phyloP scores from a whole-genome alignment of 2,329 filamentous ascomycete species.

The Paradendryphiella salina region DNA sequence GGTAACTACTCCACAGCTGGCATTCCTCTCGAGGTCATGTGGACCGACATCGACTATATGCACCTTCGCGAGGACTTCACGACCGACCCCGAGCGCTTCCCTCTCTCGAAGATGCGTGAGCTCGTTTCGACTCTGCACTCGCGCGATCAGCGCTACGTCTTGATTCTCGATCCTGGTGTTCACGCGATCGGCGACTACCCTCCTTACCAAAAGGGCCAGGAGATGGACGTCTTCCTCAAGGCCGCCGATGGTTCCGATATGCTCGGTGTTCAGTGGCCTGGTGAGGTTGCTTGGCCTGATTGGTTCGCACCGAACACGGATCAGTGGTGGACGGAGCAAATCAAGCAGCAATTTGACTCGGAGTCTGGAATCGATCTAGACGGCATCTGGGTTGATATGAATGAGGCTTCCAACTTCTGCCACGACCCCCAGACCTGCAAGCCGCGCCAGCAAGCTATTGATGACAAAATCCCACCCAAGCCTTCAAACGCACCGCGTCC shows the following conservation, averaged over 20 bases:
- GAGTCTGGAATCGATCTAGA: conserved; percentile 73
- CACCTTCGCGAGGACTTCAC: conserved; percentile 63
- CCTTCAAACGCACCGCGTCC: conserved; percentile 58
- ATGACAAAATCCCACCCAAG: conserved; percentile 59
- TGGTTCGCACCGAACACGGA: conserved; percentile 71
- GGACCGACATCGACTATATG: conserved; percentile 77
- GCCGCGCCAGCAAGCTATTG: conserved; percentile 43
- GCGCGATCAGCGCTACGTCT: conserved; percentile 69
- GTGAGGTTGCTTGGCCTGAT: conserved; percentile 72
- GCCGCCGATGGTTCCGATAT: conserved; percentile 59
- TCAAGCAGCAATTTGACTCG: conserved; percentile 65
- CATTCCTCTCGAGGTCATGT: conserved; percentile 73
- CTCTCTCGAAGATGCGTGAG: conserved; percentile 64
- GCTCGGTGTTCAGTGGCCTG: conserved; percentile 75
- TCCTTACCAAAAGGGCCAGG: conserved; percentile 64
- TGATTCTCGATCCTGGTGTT: conserved; percentile 73
- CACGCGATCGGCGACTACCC: conserved; percentile 57
- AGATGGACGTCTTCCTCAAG: conserved; percentile 60
- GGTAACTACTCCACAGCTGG: conserved; percentile 66
- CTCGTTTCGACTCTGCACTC: conserved; percentile 68
- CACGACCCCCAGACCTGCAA: conserved; percentile 51
- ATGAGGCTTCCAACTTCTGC: conserved; percentile 48
- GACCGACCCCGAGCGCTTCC: conserved; percentile 65
- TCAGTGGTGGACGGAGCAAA: conserved; percentile 71
- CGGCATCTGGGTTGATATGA: conserved; percentile 63